Base-by-base conservation (phyloP, 2,329 filamentous ascomycete genomes). In the Graphilbum fragrans region DNA sequence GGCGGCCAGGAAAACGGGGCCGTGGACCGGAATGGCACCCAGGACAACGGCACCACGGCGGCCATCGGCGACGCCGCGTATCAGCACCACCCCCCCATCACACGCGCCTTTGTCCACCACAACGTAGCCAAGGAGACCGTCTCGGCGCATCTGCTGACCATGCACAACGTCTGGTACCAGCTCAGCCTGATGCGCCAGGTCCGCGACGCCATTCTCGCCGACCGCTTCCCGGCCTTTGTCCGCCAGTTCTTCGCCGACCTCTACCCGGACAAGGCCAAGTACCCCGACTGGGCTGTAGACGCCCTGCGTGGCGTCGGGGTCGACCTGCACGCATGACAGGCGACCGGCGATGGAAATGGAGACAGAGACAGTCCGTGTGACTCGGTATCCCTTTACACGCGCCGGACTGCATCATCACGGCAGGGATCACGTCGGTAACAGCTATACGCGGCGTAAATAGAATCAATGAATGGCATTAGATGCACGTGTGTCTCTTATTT, bases 121-220 rank as follows among this genome's bases (percentile, higher is more conserved):
- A 78, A 94, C 49, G 80, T 85, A 0, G 82, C 82, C 22, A 98
- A 98, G 63, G 92, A 98, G 67, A 98, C 92, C 1, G 88, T 86
- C 2, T 86, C 90, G 8, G 92, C 93, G 16, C 71, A 77, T 56
- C 66, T 86, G 20, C 65, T 98, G 41, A 94, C 86, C 1, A 86
- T 96, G 55, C 92, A 98, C 60, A 98, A 98, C 56, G 86, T 98
- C 21, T 86, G 87, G 65, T 94, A 94, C 55, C 77, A 94, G 57
- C 69, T 98, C 41, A 73, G 82, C 45, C 65, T 98, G 52, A 95
- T 96, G 87, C 67, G 71, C 18, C 66, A 74, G 45, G 74, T 78
- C 12, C 73, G 90, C 45, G 69, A 84, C 47, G 79, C 92, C 16
- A 86, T 96, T 47, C 64, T 94, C 8, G 81, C 81, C 46, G 87